Evolutionary conservation across 805 yeast species (phyloP).

Genomic region (Yarrowia sp.): DNA sequence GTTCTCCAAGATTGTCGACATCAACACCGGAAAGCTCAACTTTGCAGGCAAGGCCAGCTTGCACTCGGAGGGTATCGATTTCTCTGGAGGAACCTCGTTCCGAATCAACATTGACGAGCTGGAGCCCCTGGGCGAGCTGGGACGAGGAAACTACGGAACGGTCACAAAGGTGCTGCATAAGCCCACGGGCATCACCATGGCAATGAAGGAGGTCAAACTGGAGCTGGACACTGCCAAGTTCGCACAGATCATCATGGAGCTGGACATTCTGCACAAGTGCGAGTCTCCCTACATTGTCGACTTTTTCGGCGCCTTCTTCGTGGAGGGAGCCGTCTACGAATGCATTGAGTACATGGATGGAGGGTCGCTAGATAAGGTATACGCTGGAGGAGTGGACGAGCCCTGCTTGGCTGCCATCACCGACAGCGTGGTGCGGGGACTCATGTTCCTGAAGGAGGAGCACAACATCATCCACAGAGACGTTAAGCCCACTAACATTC

Average conservation of each 20-base stretch:
- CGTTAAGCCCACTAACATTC: slow-evolving; percentile 88
- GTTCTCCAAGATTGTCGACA: slow-evolving; percentile 86
- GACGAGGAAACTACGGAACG: slow-evolving; percentile 96
- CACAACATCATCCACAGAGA: slow-evolving; percentile 91
- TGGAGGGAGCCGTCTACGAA: slow-evolving; percentile 95
- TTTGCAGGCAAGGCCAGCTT: slow-evolving; percentile 93
- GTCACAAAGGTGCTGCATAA: slow-evolving; percentile 91
- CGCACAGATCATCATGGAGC: slow-evolving; percentile 93
- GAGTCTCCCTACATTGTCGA: slow-evolving; percentile 90
- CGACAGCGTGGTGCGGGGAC: slow-evolving; percentile 75
- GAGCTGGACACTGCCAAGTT: slow-evolving; percentile 94
- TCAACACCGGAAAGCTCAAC: slow-evolving; percentile 88
- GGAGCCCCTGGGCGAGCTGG: slow-evolving; percentile 74
- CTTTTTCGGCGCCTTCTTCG: slow-evolving; percentile 94
- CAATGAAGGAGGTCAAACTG: slow-evolving; percentile 94
- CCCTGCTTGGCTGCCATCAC: slow-evolving; percentile 77
- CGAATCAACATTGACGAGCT: slow-evolving; percentile 85
- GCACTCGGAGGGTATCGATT: slow-evolving; percentile 90
- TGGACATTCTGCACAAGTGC: slow-evolving; percentile 92
- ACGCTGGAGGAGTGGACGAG: slow-evolving; percentile 73
- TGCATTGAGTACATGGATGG: slow-evolving; percentile 96
- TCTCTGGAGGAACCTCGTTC: slow-evolving; percentile 85
- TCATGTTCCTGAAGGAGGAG: slow-evolving; percentile 77
- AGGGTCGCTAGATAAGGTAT: slow-evolving; percentile 82
- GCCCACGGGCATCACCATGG: slow-evolving; percentile 92